Base-by-base conservation (phyloP, 352 stramenopile genomes). In the Pilasporangium apinafurcum region DNA sequence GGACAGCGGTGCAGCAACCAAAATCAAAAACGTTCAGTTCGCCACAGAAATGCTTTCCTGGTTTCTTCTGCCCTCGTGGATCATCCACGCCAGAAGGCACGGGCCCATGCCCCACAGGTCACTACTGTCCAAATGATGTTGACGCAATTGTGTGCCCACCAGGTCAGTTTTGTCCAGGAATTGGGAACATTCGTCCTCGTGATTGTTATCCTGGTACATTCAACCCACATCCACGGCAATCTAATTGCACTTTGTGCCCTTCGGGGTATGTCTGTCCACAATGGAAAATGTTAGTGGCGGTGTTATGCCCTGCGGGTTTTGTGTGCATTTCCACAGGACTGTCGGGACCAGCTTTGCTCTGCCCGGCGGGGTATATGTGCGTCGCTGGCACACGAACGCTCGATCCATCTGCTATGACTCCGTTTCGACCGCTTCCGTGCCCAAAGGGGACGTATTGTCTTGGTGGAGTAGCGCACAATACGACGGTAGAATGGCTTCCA, bases 61-160 rank as follows among this genome's bases (percentile, higher is more conserved):
- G 96, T 0, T 98, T 98, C 57, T 99, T 98, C 54, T 99, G 96
- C 65, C 91, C 96, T 0, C 71, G 79, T 20, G 93, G 92, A 20
- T 97, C 91, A 8, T 65, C 58, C 1, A 94, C 83, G 8, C 92
- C 95, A 5, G 89, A 98, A 58, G 96, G 96, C 3, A 62, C 72
- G 44, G 96, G 96, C 0, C 83, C 96, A 8, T 99, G 96, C 45
- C 95, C 92, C 13, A 95, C 90, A 8, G 96, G 95, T 7, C 91
- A 97, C 60, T 99, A 96, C 58, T 99, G 96, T 43, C 88, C 92
- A 1, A 92, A 79, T 13, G 56, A 92, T 38, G 83, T 86, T 5
- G 65, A 95, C 25, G 94, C 95, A 0, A 68, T 98, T 20, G 65
- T 81, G 17, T 99, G 96, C 56, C 90, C 87, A 22, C 52, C 68